Conservation (phyloP, 441 rosid species). For the Pelargonium australe region DNA sequence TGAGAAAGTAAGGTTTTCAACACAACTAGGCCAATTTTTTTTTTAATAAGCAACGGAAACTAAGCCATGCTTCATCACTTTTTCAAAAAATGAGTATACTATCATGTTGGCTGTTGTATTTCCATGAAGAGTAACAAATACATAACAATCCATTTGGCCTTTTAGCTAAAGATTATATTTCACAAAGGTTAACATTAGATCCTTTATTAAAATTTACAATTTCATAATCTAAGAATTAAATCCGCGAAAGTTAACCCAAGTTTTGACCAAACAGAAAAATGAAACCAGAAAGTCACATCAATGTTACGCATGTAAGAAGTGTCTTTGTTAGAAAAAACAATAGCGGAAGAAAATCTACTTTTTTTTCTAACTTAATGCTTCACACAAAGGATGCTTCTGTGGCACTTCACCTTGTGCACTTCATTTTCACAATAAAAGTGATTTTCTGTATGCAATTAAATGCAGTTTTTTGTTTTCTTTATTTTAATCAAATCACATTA, state of each 20-base stretch:
- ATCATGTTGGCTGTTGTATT: background rate
- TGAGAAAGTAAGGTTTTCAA: background rate
- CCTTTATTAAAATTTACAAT: background rate
- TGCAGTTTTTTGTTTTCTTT: background rate
- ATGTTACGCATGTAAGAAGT: background rate
- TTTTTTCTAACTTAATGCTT: background rate
- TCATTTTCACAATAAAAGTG: conserved; percentile 8
- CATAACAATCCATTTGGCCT: background rate
- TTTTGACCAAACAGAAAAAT: background rate
- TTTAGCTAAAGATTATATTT: background rate
- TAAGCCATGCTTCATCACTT: background rate
- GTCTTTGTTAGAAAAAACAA: background rate
- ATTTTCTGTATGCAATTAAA: background rate
- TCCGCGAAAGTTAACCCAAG: background rate
- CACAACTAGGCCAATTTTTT: background rate
- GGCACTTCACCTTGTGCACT: background rate
- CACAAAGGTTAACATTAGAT: background rate
- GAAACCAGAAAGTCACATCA: background rate
- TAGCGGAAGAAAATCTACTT: background rate
- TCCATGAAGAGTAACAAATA: conserved; percentile 1
- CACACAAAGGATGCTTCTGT: background rate
- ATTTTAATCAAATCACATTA: background rate
- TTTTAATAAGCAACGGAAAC: too few species aligned
- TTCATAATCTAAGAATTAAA: conserved; percentile 3
- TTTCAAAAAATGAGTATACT: background rate